These are phyloP conservation scores for Daldinia loculata DNA, from an alignment of 495 filamentous ascomycete genomes.

Conservation along the genomic window DNA sequence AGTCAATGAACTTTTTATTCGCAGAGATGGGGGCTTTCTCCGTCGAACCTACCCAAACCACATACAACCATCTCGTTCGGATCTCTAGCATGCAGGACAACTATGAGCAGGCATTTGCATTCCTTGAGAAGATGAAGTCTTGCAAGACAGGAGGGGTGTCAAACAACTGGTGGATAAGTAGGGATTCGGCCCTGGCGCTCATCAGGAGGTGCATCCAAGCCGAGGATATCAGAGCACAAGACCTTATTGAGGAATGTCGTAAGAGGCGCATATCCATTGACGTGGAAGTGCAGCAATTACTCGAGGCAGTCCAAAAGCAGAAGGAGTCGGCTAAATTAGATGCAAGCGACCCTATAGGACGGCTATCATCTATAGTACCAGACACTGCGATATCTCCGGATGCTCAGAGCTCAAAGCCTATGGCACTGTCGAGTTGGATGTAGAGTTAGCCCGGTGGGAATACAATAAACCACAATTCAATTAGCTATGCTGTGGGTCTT, in stretches of 20 bases:
- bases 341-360: background rate
- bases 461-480: background rate
- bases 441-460: background rate
- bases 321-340: slow-evolving; percentile 5
- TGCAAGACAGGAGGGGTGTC: slow-evolving; percentile 16
- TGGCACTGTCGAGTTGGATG: slow-evolving; percentile 4
- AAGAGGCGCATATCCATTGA: slow-evolving; percentile 43
- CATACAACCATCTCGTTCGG: slow-evolving; percentile 75
- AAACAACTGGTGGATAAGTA: slow-evolving; percentile 51
- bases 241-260: slow-evolving; percentile 50
- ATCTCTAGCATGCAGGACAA: slow-evolving; percentile 65
- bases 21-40: slow-evolving; percentile 75
- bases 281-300: slow-evolving; percentile 31
- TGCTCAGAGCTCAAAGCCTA: background rate
- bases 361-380: background rate
- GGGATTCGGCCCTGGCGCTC: slow-evolving; percentile 48
- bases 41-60: slow-evolving; percentile 65
- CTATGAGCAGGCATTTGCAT: slow-evolving; percentile 66
- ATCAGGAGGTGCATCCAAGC: slow-evolving; percentile 52
- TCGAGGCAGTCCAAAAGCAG: slow-evolving; percentile 15
- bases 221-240: slow-evolving; percentile 57
- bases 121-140: slow-evolving; percentile 63
- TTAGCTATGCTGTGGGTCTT: background rate
- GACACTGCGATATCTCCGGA: background rate
- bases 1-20: slow-evolving; percentile 71